Conservation (phyloP, 345 rosid species). For the Laguncularia racemosa region DNA sequence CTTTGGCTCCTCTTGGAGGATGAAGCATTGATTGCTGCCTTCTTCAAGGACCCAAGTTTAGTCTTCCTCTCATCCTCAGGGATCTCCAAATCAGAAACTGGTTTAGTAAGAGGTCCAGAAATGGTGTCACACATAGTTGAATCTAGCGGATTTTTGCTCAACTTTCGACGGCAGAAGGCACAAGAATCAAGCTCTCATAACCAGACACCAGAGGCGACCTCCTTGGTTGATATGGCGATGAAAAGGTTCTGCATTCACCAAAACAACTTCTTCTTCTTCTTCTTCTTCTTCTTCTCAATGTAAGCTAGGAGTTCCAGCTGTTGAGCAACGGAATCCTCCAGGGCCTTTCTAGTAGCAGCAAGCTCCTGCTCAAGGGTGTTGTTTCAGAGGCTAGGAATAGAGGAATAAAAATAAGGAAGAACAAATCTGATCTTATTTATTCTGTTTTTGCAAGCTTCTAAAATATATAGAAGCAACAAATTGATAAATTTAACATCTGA, state of each 20-base stretch:
- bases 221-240: too few relatives aligned
- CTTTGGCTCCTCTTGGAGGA: slow-evolving; percentile 51
- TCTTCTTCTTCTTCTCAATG: slow-evolving; percentile 51
- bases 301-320: slow-evolving; percentile 38
- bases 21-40: slow-evolving; percentile 67
- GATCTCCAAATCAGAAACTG: slow-evolving; percentile 13
- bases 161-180: slow-evolving; percentile 1
- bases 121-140: slow-evolving; percentile 38
- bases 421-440: too few relatives aligned
- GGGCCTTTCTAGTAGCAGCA: slow-evolving; percentile 56
- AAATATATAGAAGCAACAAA: too few relatives aligned
- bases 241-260: too few relatives aligned
- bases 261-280: slow-evolving; percentile 13
- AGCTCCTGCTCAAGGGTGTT: slow-evolving; percentile 59
- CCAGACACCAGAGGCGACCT: background rate
- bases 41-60: slow-evolving; percentile 58
- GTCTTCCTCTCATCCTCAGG: slow-evolving; percentile 62
- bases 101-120: slow-evolving; percentile 41
- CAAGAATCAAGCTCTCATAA: slow-evolving; percentile 14
- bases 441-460: too few relatives aligned
- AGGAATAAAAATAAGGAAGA: too few relatives aligned
- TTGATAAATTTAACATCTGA: too few relatives aligned
- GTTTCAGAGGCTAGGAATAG: too few relatives aligned
- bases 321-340: slow-evolving; percentile 32
- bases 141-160: slow-evolving; percentile 12